Conservation (phyloP, 2,329 filamentous ascomycete genomes). For the Ascochyta clinopodiicola region DNA sequence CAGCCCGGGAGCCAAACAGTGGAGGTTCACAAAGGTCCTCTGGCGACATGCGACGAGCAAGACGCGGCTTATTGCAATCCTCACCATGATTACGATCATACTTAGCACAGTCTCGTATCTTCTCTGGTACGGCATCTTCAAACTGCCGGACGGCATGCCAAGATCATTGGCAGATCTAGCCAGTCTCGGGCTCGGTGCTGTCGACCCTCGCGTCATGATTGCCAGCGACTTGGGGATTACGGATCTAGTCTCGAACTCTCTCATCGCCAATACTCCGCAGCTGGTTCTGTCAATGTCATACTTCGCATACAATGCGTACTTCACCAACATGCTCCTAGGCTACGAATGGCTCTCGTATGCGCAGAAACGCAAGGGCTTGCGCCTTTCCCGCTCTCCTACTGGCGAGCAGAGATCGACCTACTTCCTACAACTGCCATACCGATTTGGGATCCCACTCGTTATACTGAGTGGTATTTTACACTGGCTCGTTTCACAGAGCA, state of each 20-base stretch:
- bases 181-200: neutral
- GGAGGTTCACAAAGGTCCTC: neutral
- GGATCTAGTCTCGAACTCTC: constrained; percentile 18
- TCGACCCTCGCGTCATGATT: constrained; percentile 9
- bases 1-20: no score
- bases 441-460: constrained; percentile 48
- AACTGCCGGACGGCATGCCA: neutral
- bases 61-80: neutral
- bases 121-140: neutral
- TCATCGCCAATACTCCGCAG: constrained; percentile 58
- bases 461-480: constrained; percentile 45
- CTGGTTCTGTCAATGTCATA: constrained; percentile 56
- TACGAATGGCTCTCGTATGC: constrained; percentile 56
- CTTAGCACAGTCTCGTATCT: neutral
- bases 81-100: neutral
- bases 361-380: constrained; percentile 35
- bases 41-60: neutral
- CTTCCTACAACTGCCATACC: constrained; percentile 51
- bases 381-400: constrained; percentile 42
- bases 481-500: constrained; percentile 53
- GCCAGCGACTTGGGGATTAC: neutral
- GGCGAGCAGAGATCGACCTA: constrained; percentile 47
- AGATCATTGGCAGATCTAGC: neutral
- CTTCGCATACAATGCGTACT: constrained; percentile 53
- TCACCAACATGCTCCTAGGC: constrained; percentile 55